Evolutionary conservation across 2,329 filamentous ascomycete species (phyloP), one percentile per base, ranked within the genome.

Genomic region (Graphilbum ipis-grandicollis): DNA sequence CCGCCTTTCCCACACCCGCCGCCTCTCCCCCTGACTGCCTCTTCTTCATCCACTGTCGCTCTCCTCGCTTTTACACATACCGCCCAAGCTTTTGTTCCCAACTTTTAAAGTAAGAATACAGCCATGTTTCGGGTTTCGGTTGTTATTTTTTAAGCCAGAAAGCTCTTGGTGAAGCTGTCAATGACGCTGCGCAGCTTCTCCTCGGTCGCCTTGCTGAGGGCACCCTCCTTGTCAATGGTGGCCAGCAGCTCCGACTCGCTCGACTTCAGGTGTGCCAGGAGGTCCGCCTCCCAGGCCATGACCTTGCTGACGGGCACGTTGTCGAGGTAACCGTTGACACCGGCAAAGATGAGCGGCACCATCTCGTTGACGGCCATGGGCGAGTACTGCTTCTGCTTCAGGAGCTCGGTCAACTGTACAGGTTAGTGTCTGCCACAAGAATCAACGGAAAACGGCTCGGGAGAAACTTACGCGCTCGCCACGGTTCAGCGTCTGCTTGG

Each of bases 301-400:
- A 98, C 80, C 79, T 88, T 93, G 75, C 47, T 59, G 56, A 96
- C 90, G 46, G 90, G 90, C 48, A 98, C 71, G 52, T 47, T 57
- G 69, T 98, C 90, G 50, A 98, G 78, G 66, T 73, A 68, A 71
- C 90, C 90, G 68, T 96, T 96, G 68, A 98, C 84, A 92, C 90
- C 90, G 49, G 90, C 88, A 66, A 75, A 98, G 74, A 98, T 96
- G 51, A 98, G 78, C 51, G 90, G 90, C 70, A 98, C 90, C 88
- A 96, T 96, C 72, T 98, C 88, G 72, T 92, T 90, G 59, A 96
- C 88, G 51, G 84, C 82, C 86, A 94, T 94, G 54, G 90, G 90
- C 33, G 74, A 79, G 75, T 96, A 98, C 70, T 98, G 90, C 77
- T 93, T 94, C 75, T 98, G 90, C 80, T 96, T 96, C 56, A 94